Base-by-base conservation (phyloP, 257 asterid genomes). In the Salvia miltiorrhiza region DNA sequence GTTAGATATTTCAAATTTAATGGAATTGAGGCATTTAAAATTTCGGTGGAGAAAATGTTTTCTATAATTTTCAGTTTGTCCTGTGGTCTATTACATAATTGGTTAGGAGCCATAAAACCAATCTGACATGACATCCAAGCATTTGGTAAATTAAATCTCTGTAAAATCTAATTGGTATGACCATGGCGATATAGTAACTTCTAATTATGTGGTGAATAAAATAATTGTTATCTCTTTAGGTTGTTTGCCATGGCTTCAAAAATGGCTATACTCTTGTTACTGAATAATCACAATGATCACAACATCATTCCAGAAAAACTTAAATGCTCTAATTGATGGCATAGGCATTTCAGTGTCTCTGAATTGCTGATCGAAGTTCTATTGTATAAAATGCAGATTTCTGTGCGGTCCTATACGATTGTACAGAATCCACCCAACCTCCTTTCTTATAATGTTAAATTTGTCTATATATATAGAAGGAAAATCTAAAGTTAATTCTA, bases 251-350 rank as follows among this genome's bases (percentile, higher is more conserved):
- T 61, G 43, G 32, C 17, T 71, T n/a, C 41, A 68, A 23, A 19
- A 58, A 41, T 41, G 21, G 59, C 32, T 57, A 37, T 7, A 37
- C 2, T 37, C 43, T 37, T 37, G 43, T 13, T 9, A 4, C 28
- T 71, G 23, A 23, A 47, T 23, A 28, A n/a, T 7, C 13, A 14
- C 3, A 21, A 70, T 70, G 33, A 5, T 41, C 60, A 37, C 3
- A 8, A 12, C 57, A 44, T 28, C 20, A 41, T 69, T 17, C 41
- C 9, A 45, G 41, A 43, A 40, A 44, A 43, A 69, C 19, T 30
- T 26, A 70, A 37, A 45, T 63, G 62, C 39, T 69, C 58, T 19
- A 26, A 7, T 32, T 57, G 45, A 19, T 17, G 14, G 52, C 75
- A 33, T 47, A 17, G 11, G 33, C 45, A 43, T 56, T 17, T 17